These are phyloP conservation scores for Alternaria gaisen DNA, from an alignment of 2,329 filamentous ascomycete genomes.

Conservation along the genomic window DNA sequence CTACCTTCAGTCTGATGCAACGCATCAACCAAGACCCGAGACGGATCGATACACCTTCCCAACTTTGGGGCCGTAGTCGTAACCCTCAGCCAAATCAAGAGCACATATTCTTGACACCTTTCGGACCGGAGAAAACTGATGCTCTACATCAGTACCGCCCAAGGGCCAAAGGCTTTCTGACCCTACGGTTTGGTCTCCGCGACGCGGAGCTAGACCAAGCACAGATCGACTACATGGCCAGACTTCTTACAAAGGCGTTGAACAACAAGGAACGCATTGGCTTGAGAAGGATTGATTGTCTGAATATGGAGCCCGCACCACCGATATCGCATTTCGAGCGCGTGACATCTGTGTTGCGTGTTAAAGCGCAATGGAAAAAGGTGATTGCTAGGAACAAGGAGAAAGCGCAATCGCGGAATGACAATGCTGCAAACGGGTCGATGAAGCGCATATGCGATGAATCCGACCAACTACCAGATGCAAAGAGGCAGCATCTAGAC, in stretches of 20 bases:
- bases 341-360: conserved; percentile 36
- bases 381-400: conserved; percentile 30
- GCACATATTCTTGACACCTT: conserved; percentile 43
- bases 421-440: conserved; percentile 6
- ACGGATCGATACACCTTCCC: conserved; percentile 40
- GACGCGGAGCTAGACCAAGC: conserved; percentile 34
- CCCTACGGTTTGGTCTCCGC: conserved; percentile 42
- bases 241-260: conserved; percentile 38
- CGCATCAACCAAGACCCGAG: conserved; percentile 36
- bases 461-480: conserved; percentile 20
- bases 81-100: conserved; percentile 33
- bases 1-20: conserved; percentile 40
- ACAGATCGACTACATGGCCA: conserved; percentile 44
- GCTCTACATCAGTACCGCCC: conserved; percentile 6
- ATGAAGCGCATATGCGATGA: conserved; percentile 32
- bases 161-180: conserved; percentile 41
- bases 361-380: conserved; percentile 42
- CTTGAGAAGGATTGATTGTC: conserved; percentile 45
- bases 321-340: conserved; percentile 38
- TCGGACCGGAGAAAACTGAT: conserved; percentile 25
- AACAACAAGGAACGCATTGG: conserved; percentile 38
- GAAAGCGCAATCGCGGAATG: conserved; percentile 14
- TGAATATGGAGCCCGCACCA: conserved; percentile 37
- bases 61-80: conserved; percentile 35
- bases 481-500: conserved; percentile 32